These are phyloP conservation scores for Neopestalotiopsis sp. DNA, from an alignment of 2,329 filamentous ascomycete species.

Conservation along the genomic window DNA sequence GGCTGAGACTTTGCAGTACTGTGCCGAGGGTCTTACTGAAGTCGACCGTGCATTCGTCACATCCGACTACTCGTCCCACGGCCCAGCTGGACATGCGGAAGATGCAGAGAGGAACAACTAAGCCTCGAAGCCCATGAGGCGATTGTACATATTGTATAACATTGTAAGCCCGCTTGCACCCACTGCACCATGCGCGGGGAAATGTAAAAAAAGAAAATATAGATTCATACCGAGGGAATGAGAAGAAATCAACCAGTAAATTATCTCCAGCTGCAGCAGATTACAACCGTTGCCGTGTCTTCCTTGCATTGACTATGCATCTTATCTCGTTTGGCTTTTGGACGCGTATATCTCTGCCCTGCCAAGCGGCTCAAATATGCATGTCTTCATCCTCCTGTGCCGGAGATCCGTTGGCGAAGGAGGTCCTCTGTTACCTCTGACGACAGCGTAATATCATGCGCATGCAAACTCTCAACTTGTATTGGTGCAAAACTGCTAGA, in stretches of 20 bases:
- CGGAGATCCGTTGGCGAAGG: background rate
- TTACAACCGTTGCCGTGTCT: background rate
- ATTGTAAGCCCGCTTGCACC: background rate
- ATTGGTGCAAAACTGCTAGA: no score
- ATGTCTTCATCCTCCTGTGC: background rate
- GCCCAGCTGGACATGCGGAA: constrained; percentile 10
- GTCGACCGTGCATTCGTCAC: constrained; percentile 47
- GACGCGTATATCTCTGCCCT: background rate
- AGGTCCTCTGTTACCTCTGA: background rate
- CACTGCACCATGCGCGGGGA: background rate
- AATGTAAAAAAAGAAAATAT: background rate
- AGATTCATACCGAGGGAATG: background rate
- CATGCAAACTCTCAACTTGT: no score
- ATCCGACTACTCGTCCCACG: constrained; percentile 36
- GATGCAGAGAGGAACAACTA: constrained; percentile 17
- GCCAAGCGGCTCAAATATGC: background rate
- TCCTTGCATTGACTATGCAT: background rate
- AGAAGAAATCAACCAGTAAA: background rate
- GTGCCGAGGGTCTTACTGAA: constrained; percentile 53
- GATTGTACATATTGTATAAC: background rate
- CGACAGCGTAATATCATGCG: background rate
- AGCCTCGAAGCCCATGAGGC: background rate
- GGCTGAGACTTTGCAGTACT: constrained; percentile 69
- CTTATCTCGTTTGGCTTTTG: background rate
- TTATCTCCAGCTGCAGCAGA: background rate